Base-by-base conservation (phyloP, 1,284 basidiomycete species). In the Porogramme epimiltina region DNA sequence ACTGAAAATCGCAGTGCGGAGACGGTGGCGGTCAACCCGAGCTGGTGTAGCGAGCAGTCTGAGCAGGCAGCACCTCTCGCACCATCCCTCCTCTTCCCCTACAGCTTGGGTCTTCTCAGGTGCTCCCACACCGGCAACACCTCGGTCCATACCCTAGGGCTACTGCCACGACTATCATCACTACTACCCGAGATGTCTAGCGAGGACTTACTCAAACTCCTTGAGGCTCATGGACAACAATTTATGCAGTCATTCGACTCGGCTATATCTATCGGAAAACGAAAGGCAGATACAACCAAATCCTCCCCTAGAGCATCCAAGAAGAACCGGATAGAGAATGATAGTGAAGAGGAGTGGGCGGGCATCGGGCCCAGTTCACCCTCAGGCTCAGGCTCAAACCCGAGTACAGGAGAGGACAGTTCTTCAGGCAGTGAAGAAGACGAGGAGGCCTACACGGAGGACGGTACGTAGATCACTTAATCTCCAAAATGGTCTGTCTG, bases 181-280 rank as follows among this genome's bases (percentile, higher is more conserved):
- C n/a, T n/a, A n/a, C n/a, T n/a, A n/a, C n/a, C n/a, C 22, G 19
- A 31, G 15, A 70, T 68, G 67, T 25, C 62, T n/a, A 55, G 51
- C 33, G 64, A 70, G 15, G 61, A 58, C 36, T 71, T 89, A 13
- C 74, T 90, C 40, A 67, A 69, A 37, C 68, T 83, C 52, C 69
- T 91, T n/a, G 73, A 87, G 60, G 77, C 78, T 22, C 84, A 88
- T 51, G 89, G 87, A 0, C 76, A 81, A 65, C 70, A 76, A 23
- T 90, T 89, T 59, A 63, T 89, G 19, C 63, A 68, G 28, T 81
- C 80, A 0, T 89, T 89, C 59, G 61, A 74, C 22, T 55, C 70
- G 20, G 63, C 71, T 4, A 41, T 60, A 13, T 34, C 61, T 3
- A 56, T 50, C 8, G 53, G 54, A 6, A 66, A 64, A 43, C 34